Conservation (phyloP, 352 stramenopile genomes). For the Thalassiosira mediterranea region DNA sequence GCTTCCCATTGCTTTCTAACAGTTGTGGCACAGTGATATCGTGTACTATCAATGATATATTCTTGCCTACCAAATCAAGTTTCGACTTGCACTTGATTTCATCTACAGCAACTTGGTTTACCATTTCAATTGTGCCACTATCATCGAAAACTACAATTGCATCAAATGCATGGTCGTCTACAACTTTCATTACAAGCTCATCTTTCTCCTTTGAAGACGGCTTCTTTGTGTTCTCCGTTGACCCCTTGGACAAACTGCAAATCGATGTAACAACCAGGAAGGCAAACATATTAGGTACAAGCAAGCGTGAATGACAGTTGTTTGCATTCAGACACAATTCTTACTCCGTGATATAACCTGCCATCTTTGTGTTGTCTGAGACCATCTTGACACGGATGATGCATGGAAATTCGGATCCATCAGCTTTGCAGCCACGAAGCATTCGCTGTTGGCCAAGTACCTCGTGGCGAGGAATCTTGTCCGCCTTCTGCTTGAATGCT, state of each 20-base stretch:
- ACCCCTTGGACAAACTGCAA: slow-evolving; percentile 16
- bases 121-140: slow-evolving; percentile 12
- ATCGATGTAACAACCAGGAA: not conserved
- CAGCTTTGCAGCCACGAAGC: slow-evolving; percentile 16
- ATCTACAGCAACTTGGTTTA: slow-evolving; percentile 16
- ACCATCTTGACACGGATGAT: slow-evolving; percentile 32
- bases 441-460: slow-evolving; percentile 25
- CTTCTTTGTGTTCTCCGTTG: slow-evolving; percentile 12
- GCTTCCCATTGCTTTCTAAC: slow-evolving; percentile 11
- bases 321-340: too few relatives aligned
- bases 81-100: slow-evolving; percentile 30
- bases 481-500: slow-evolving; percentile 22
- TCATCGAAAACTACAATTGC: slow-evolving; percentile 22
- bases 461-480: slow-evolving; percentile 13
- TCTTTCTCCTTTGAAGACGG: not conserved
- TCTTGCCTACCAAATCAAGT: slow-evolving; percentile 17
- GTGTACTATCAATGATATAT: slow-evolving; percentile 14
- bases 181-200: slow-evolving; percentile 4
- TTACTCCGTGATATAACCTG: slow-evolving; percentile 9
- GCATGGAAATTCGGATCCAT: slow-evolving; percentile 47
- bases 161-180: slow-evolving; percentile 33
- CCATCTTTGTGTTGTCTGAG: slow-evolving; percentile 21
- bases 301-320: not conserved
- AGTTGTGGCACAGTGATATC: slow-evolving; percentile 1
- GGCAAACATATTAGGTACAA: not conserved